phyloP scores from a whole-genome alignment of 1,284 basidiomycete genomes.

The Ganoderma lingzhi region DNA sequence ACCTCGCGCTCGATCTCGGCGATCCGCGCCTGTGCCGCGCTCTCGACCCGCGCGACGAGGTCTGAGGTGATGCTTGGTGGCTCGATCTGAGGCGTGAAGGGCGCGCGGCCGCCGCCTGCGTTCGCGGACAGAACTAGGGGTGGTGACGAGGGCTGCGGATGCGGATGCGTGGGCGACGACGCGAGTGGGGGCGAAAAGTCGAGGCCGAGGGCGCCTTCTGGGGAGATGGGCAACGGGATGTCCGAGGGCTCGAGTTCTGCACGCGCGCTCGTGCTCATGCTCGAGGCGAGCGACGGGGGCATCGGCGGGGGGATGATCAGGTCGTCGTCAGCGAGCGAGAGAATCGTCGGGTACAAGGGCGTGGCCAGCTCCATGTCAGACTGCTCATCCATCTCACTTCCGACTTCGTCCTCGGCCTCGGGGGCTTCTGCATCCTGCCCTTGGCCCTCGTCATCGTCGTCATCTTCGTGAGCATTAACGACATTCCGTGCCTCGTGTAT shows the following conservation, averaged over 20 bases:
- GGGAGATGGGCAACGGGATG: constrained; percentile 32
- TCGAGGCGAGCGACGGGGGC: constrained; percentile 1
- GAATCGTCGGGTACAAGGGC: constrained; percentile 54
- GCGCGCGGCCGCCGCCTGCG: constrained; percentile 4
- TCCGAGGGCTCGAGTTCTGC: constrained; percentile 19
- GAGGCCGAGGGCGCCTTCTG: constrained; percentile 11
- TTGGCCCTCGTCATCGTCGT: not conserved
- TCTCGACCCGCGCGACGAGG: constrained; percentile 22
- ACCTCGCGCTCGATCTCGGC: constrained; percentile 30
- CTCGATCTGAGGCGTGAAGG: not conserved
- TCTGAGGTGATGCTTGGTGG: constrained; percentile 8
- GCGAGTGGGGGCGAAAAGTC: constrained; percentile 14
- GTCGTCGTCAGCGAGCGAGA: constrained; percentile 35
- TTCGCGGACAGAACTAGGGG: not conserved
- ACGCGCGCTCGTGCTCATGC: not conserved
- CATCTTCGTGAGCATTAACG: not conserved
- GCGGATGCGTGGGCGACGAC: constrained; percentile 1
- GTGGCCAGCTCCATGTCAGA: constrained; percentile 65
- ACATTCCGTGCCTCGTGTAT: not conserved
- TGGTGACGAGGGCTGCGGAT: constrained; percentile 4
- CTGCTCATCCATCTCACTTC: constrained; percentile 41
- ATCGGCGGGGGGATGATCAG: constrained; percentile 18
- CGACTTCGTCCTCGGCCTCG: constrained; percentile 8
- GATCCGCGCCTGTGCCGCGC: constrained; percentile 21
- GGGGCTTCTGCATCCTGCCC: not conserved